Conservation (phyloP, 805 yeast species). For the Ogataea populi-albae region DNA sequence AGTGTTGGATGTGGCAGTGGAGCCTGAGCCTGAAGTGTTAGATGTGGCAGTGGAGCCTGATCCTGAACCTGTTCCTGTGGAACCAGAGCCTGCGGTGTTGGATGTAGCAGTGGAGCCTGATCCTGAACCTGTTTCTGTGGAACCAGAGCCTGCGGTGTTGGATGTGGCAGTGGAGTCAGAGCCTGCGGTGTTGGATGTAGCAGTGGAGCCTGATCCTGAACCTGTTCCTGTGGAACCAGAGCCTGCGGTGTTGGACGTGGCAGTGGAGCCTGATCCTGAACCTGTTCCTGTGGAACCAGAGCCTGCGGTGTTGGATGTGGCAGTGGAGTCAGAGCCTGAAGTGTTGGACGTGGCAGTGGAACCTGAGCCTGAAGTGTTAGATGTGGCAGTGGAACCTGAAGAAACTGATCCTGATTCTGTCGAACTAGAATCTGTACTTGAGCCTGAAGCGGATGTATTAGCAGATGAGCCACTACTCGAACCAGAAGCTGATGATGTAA, state of each 20-base stretch:
- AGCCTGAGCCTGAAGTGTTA: neutral
- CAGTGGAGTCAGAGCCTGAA: neutral
- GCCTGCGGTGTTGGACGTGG: neutral
- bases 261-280: neutral
- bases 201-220: neutral
- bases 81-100: neutral
- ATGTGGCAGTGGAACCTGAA: neutral
- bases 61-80: neutral
- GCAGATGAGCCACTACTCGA: neutral
- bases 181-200: neutral
- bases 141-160: neutral
- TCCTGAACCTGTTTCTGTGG: neutral
- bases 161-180: neutral
- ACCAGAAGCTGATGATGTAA: too few species aligned
- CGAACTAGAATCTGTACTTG: neutral
- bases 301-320: neutral
- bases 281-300: neutral
- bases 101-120: neutral
- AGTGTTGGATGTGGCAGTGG: neutral
- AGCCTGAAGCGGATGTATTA: too few species aligned
- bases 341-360: neutral
- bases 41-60: neutral
- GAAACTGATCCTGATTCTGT: neutral
- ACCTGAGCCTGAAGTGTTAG: neutral
- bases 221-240: neutral